phyloP scores from a whole-genome alignment of 1,284 basidiomycete species.

The Irpex lacteus region DNA sequence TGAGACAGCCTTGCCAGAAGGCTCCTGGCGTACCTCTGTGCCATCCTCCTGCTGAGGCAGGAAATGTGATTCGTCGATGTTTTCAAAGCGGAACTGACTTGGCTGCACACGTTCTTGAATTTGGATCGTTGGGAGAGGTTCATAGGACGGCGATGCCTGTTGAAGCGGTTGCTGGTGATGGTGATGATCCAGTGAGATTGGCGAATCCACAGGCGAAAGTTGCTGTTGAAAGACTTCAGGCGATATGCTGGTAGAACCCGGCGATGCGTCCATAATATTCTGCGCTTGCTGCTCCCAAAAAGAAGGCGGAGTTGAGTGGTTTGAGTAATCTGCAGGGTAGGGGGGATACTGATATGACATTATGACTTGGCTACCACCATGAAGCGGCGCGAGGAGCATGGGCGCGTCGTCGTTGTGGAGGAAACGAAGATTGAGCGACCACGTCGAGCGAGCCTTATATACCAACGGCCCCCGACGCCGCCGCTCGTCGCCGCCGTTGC shows the following conservation, averaged over 20 bases:
- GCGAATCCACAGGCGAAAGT: conserved; percentile 3
- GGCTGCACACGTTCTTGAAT: conserved; percentile 18
- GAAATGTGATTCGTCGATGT: conserved; percentile 27
- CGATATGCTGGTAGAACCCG: conserved; percentile 4
- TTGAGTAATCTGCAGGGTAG: background rate
- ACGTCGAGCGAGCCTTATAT: conserved; percentile 8
- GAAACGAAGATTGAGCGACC: background rate
- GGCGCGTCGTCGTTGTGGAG: conserved; percentile 10
- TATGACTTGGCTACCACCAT: conserved; percentile 5
- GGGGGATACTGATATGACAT: conserved; percentile 13
- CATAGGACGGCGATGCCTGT: background rate
- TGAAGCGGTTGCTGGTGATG: background rate
- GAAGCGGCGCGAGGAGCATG: conserved; percentile 10
- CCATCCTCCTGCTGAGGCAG: conserved; percentile 16
- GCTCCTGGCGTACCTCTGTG: conserved; percentile 17
- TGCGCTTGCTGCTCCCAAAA: conserved; percentile 10
- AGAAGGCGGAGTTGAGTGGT: conserved; percentile 7
- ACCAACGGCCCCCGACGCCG: conserved; percentile 9
- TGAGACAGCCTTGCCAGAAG: conserved; percentile 19
- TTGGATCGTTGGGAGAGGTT: conserved; percentile 17
- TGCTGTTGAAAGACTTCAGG: conserved; percentile 1
- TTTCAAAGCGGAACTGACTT: conserved; percentile 29
- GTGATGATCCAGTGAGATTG: background rate
- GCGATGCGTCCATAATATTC: background rate
- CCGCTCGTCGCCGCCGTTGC: conserved; percentile 11